Evolutionary conservation across 164 flowering plant species (phyloP).

Genomic region (Annona cherimola): DNA sequence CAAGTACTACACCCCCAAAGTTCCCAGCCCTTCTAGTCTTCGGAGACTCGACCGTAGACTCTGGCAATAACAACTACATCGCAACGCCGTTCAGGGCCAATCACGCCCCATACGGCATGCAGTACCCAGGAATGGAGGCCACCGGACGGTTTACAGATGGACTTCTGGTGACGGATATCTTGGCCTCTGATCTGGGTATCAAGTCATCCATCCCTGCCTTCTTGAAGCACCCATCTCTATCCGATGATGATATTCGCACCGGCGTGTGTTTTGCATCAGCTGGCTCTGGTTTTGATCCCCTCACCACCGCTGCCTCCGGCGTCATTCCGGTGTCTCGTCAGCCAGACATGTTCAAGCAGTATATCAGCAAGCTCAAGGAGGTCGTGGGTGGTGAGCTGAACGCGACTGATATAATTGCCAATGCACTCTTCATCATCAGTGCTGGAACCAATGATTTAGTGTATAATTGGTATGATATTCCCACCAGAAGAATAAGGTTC

Average conservation of each 20-base stretch:
- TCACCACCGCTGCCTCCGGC: slow-evolving; percentile 10
- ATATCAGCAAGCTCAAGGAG: slow-evolving; percentile 24
- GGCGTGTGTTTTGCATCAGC: slow-evolving; percentile 62
- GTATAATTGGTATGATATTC: slow-evolving; percentile 39
- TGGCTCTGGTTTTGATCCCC: slow-evolving; percentile 49
- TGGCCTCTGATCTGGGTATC: slow-evolving; percentile 37
- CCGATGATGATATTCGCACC: slow-evolving; percentile 26
- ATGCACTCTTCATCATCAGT: slow-evolving; percentile 38
- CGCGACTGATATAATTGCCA: slow-evolving; percentile 20
- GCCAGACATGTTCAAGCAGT: slow-evolving; percentile 20
- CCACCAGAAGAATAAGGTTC: slow-evolving; percentile 23
- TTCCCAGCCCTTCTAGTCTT: slow-evolving; percentile 47
- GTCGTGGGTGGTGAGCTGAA: slow-evolving; percentile 41
- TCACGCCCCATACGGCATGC: slow-evolving; percentile 41
- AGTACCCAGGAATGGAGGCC: slow-evolving; percentile 29
- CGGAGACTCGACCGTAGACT: slow-evolving; percentile 61
- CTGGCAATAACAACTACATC: slow-evolving; percentile 60
- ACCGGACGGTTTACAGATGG: slow-evolving; percentile 68
- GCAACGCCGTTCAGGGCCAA: slow-evolving; percentile 18
- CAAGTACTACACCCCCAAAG: not conserved
- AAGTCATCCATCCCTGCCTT: slow-evolving; percentile 50
- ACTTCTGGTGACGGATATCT: slow-evolving; percentile 39
- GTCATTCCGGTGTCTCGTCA: slow-evolving; percentile 42
- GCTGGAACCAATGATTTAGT: slow-evolving; percentile 54
- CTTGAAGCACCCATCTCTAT: slow-evolving; percentile 30